Percentiles rank a stretch among this genome's conserved stretches.
Evolutionary conservation across 2,329 filamentous ascomycete genomes (phyloP).

Genomic region (Microdochium paspali): DNA sequence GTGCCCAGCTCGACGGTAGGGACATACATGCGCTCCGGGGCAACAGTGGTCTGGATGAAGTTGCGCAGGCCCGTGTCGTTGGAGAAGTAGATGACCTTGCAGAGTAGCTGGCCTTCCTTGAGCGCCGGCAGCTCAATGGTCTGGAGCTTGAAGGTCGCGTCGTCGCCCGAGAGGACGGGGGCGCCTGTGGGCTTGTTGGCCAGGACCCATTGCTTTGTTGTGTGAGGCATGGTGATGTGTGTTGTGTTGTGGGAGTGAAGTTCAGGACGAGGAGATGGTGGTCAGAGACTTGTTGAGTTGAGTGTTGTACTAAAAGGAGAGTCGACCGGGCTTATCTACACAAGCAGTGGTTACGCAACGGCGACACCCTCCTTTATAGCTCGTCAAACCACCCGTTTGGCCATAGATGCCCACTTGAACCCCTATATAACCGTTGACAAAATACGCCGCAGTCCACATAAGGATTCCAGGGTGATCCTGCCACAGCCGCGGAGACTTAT

Average conservation of each 20-base stretch:
- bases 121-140: constrained; percentile 12
- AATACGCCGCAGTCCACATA: too few species aligned
- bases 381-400: background rate
- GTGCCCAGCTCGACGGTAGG: constrained; percentile 60
- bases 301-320: too few species aligned
- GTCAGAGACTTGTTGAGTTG: too few species aligned
- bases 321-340: too few species aligned
- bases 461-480: too few species aligned
- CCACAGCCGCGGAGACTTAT: background rate
- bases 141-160: constrained; percentile 17
- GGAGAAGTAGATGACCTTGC: constrained; percentile 15
- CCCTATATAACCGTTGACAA: too few species aligned
- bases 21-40: constrained; percentile 44
- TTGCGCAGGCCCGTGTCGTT: constrained; percentile 19
- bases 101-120: constrained; percentile 14
- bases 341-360: too few species aligned
- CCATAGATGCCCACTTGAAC: too few species aligned
- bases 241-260: background rate
- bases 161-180: constrained; percentile 14
- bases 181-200: constrained; percentile 13
- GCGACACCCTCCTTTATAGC: too few species aligned
- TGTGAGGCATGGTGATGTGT: constrained; percentile 2
- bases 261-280: background rate
- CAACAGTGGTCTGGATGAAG: constrained; percentile 16
- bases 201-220: constrained; percentile 19